Evolutionary conservation across 1,284 basidiomycete species (phyloP).

Genomic region (Caloboletus inedulis): DNA sequence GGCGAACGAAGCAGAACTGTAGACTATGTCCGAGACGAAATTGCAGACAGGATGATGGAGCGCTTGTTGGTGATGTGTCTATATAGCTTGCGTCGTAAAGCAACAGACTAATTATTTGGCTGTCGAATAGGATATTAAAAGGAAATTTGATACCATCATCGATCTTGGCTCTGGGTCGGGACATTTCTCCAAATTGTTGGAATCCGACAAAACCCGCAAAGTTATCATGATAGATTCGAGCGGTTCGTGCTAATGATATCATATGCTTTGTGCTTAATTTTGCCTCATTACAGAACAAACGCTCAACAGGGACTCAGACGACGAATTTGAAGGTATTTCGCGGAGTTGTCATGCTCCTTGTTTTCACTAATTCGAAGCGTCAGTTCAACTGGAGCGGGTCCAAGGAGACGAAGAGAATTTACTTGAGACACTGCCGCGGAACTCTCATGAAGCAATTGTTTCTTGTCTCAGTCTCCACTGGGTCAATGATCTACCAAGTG

Average conservation of each 20-base stretch:
- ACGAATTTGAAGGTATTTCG: conserved; percentile 68
- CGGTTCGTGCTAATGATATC: conserved; percentile 44
- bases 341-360: neutral
- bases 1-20: conserved; percentile 70
- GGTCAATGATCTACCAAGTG: conserved; percentile 96
- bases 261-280: conserved; percentile 1
- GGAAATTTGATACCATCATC: conserved; percentile 75
- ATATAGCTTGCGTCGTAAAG: neutral
- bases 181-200: conserved; percentile 84
- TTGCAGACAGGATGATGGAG: conserved; percentile 89
- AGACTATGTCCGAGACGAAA: conserved; percentile 90
- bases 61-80: conserved; percentile 63
- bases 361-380: conserved; percentile 7
- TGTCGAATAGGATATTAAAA: conserved; percentile 79
- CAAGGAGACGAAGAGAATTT: conserved; percentile 79
- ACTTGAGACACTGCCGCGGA: conserved; percentile 57
- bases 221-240: conserved; percentile 89
- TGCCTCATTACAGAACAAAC: conserved; percentile 46
- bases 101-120: conserved; percentile 4
- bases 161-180: conserved; percentile 96
- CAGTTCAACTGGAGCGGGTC: conserved; percentile 71
- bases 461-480: conserved; percentile 93
- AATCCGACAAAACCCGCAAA: conserved; percentile 67
- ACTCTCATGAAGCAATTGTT: conserved; percentile 89
- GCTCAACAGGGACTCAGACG: conserved; percentile 70